phyloP scores from a whole-genome alignment of 73 alveolate species.

The Loxodes magnus region DNA sequence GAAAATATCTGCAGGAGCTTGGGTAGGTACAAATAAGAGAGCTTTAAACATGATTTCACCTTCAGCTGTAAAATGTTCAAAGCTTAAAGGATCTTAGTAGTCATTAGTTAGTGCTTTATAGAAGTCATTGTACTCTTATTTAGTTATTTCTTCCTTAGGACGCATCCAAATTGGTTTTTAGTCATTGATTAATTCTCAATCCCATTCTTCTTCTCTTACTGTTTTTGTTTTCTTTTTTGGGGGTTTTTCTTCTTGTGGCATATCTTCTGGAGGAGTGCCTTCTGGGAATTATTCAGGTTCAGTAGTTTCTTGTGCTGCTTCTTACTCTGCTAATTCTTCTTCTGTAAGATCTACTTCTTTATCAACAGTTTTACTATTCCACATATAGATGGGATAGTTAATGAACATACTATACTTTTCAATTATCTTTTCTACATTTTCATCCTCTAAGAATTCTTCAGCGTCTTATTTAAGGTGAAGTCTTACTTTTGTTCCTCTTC shows the following conservation, averaged over 20 bases:
- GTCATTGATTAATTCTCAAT: slow-evolving; percentile 95
- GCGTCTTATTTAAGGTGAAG: slow-evolving; percentile 97
- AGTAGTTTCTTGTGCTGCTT: slow-evolving; percentile 62
- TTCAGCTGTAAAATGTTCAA: slow-evolving; percentile 95
- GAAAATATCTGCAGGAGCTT: slow-evolving; percentile 89
- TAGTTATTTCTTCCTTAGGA: slow-evolving; percentile 87
- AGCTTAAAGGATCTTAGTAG: slow-evolving; percentile 91
- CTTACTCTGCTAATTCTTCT: slow-evolving; percentile 59
- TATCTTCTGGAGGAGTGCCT: slow-evolving; percentile 65
- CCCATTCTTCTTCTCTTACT: slow-evolving; percentile 88
- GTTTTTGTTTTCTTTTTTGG: slow-evolving; percentile 54
- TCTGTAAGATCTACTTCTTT: slow-evolving; percentile 69
- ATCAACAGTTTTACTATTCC: slow-evolving; percentile 80
- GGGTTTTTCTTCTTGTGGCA: slow-evolving; percentile 61
- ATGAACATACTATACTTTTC: slow-evolving; percentile 96
- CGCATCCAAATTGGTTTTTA: slow-evolving; percentile 98
- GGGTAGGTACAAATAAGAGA: slow-evolving; percentile 80
- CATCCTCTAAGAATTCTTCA: slow-evolving; percentile 92
- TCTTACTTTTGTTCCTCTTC: slow-evolving; percentile 97
- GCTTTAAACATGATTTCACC: slow-evolving; percentile 97
- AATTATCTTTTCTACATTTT: slow-evolving; percentile 75
- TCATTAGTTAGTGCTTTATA: slow-evolving; percentile 93
- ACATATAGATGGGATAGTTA: slow-evolving; percentile 95
- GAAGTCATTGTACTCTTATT: slow-evolving; percentile 90
- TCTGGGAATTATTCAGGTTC: slow-evolving; percentile 74